Evolutionary conservation across 2,329 filamentous ascomycete genomes (phyloP).

Genomic region (Lachnellula arida): DNA sequence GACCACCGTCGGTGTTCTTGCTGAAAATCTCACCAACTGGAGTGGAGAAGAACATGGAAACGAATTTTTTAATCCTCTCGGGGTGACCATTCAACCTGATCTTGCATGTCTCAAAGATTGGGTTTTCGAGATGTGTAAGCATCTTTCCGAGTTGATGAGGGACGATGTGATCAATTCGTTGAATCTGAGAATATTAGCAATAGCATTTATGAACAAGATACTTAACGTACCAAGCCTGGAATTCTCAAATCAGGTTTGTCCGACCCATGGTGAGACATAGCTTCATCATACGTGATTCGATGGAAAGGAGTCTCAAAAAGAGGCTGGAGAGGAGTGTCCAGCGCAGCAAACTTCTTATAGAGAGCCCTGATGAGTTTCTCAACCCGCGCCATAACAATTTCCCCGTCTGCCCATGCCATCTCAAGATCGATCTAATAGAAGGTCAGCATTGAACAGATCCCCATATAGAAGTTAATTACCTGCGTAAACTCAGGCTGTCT

Average conservation of each 20-base stretch:
- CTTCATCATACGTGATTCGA: slow-evolving; percentile 62
- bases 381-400: slow-evolving; percentile 58
- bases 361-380: slow-evolving; percentile 25
- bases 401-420: slow-evolving; percentile 75
- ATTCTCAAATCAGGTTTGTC: slow-evolving; percentile 92
- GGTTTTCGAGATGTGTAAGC: slow-evolving; percentile 64
- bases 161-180: slow-evolving; percentile 58
- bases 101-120: slow-evolving; percentile 71
- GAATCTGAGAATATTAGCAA: slow-evolving; percentile 49
- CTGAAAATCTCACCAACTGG: slow-evolving; percentile 53
- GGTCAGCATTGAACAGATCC: slow-evolving; percentile 5
- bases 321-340: background rate
- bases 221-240: slow-evolving; percentile 51
- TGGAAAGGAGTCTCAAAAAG: slow-evolving; percentile 17
- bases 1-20: slow-evolving; percentile 69
- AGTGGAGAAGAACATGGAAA: slow-evolving; percentile 66
- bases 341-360: slow-evolving; percentile 16
- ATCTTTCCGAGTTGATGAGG: slow-evolving; percentile 64
- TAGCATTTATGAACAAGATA: background rate
- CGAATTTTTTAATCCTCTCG: slow-evolving; percentile 53
- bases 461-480: slow-evolving; percentile 39
- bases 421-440: slow-evolving; percentile 74
- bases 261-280: slow-evolving; percentile 75
- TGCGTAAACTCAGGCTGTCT: slow-evolving; percentile 96
- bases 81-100: slow-evolving; percentile 53